phyloP scores from a whole-genome alignment of 2,329 filamentous ascomycete genomes.

The Colletotrichum nymphaeae region DNA sequence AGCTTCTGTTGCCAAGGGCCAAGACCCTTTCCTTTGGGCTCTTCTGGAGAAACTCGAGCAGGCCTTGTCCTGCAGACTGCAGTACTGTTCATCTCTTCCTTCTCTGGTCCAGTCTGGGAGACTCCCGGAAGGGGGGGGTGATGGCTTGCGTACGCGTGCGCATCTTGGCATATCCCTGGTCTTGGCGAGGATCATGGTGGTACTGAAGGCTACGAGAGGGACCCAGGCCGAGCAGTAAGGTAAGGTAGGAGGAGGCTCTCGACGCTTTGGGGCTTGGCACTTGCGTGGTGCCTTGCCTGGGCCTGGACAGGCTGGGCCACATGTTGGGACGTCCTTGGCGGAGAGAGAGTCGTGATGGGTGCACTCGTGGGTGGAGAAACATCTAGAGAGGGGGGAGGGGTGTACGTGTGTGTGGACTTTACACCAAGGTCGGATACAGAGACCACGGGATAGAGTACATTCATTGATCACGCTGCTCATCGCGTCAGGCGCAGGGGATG shows the following conservation, averaged over 20 bases:
- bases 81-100: neutral
- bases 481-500: neutral
- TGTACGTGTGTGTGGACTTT: neutral
- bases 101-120: neutral
- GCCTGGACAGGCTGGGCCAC: slow-evolving; percentile 10
- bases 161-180: neutral
- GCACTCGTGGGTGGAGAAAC: neutral
- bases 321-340: slow-evolving; percentile 13
- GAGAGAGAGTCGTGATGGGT: neutral
- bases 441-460: neutral
- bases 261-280: slow-evolving; percentile 17
- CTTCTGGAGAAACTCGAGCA: neutral
- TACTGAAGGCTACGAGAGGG: neutral
- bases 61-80: neutral
- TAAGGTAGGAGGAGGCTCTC: slow-evolving; percentile 19
- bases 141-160: slow-evolving; percentile 7
- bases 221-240: neutral
- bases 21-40: slow-evolving; percentile 8
- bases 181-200: slow-evolving; percentile 17
- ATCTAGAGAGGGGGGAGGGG: neutral
- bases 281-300: slow-evolving; percentile 10
- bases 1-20: slow-evolving; percentile 31
- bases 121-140: neutral
- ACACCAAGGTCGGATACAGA: too few relatives aligned
- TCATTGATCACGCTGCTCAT: neutral